Conservation (phyloP, 2,329 filamentous ascomycete species). For the Aspergillus glaucus region DNA sequence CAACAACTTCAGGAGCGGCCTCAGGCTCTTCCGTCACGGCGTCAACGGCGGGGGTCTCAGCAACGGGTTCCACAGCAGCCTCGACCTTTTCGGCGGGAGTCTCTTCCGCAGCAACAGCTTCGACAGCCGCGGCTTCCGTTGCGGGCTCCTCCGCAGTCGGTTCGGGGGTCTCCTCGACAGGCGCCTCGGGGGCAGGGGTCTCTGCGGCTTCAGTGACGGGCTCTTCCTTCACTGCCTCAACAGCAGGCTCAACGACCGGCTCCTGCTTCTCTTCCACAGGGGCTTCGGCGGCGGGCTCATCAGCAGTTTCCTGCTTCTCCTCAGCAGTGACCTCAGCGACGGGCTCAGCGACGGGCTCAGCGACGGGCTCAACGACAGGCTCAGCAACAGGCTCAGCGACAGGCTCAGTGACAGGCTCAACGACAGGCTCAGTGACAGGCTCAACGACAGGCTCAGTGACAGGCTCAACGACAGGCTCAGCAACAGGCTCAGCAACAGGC, state of each 20-base stretch:
- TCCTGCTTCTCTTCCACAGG: too few relatives aligned
- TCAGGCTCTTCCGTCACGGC: not conserved
- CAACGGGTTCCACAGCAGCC: slow-evolving; percentile 3
- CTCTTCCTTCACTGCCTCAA: too few relatives aligned
- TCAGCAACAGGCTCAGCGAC: not conserved
- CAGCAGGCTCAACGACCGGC: not conserved
- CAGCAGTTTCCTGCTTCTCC: not conserved
- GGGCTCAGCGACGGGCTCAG: too few relatives aligned
- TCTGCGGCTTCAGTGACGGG: not conserved
- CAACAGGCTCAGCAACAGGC: not conserved
- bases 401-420: too few relatives aligned
- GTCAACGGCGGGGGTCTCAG: slow-evolving; percentile 1
- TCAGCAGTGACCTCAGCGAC: too few relatives aligned
- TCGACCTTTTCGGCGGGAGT: slow-evolving; percentile 1
- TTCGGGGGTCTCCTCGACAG: slow-evolving; percentile 1
- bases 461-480: not conserved
- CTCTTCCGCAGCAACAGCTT: slow-evolving; percentile 3
- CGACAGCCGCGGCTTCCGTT: not conserved
- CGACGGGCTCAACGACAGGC: too few relatives aligned
- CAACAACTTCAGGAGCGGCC: too few relatives aligned
- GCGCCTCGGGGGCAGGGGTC: slow-evolving; percentile 3
- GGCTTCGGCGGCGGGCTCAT: not conserved
- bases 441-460: not conserved
- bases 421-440: not conserved
- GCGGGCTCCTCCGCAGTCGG: slow-evolving; percentile 1